Evolutionary conservation across 495 filamentous ascomycete species (phyloP), one percentile per base, ranked within the genome.

Genomic region (Trichocladium antarcticum): DNA sequence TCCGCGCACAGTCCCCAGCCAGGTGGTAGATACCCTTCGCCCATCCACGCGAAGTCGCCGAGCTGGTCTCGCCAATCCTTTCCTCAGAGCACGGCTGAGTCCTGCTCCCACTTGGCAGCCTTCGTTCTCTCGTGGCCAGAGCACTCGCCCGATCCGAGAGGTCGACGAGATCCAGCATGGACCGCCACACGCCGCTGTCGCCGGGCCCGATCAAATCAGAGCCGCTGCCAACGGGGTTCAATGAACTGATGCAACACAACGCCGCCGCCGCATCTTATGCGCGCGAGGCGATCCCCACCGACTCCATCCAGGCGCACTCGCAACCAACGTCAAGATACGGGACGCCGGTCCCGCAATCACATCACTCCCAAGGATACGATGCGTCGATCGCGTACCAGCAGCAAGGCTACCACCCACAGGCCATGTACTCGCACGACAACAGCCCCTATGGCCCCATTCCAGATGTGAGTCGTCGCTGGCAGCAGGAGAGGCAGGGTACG

Each of bases 211-310:
- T 68, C 21, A 64, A 59, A 43, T 43, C 61, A 32, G 72, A 73
- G 8, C 17, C 38, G 17, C 56, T 69, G 38, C 61, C 75, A n/a
- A 60, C 67, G 15, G 65, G 68, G 57, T 67, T 69, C 44, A 60
- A 72, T 36, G 68, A 75, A 34, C 63, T 76, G 31, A 48, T 74
- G 32, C 69, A 73, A 52, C 73, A 77, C 50, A 79, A 73, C 55
- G 55, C 71, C n/a, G 55, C 71, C n/a, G 47, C 57, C 20, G 47
- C 56, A 27, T 51, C 63, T 12, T 53, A 62, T 11, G 61, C 61
- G 48, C 59, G 48, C 17, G 55, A 67, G 16, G 5, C 57, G 19
- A 16, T 37, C 2, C 15, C 36, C 24, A 40, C 58, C 22, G 60
- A 60, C 15, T 37, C 55, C 11, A 58, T 51, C 37, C 64, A 67